Evolutionary conservation across 768 basidiomycete species (phyloP), one percentile per base, ranked within the genome.

Genomic region (Cystofilobasidium ferigula): DNA sequence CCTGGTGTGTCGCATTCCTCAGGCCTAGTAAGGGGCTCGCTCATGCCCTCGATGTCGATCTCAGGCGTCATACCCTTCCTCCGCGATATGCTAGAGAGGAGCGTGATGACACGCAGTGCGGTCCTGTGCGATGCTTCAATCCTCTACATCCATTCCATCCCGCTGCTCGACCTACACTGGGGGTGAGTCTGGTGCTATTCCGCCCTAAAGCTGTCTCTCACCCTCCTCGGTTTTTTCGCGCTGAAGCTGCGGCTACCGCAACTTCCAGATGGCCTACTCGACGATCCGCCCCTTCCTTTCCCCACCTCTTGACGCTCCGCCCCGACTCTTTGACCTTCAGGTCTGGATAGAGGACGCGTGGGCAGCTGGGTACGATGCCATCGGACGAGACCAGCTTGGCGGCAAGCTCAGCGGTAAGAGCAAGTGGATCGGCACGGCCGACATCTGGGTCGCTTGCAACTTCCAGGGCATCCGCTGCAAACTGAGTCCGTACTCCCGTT

Each of bases 381-480:
- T 61, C 18, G 65, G 65, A 5, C 35, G 26, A 8, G 26, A 43
- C 22, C 65, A 67, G 59, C 42, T 67, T 20, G 53, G 53, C 20
- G 59, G 51, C 22, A 53, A 28, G 34, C 18, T 67, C 10, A 60
- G 35, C n/a, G 65, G 65, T 16, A 28, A 24, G 34, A 62, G 22
- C 36, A 67, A 57, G 45, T 67, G 65, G 65, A 67, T 67, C 18
- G 65, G 65, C 10, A 47, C 65, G 53, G 58, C 48, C 26, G 65
- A 67, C 34, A 36, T 67, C 20, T 67, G 65, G 65, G 65, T 62
- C 12, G 65, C 53, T 22, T 35, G 61, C 18, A 67, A 42, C 58
- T 56, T 13, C 18, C 30, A 26, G 36, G 65, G 65, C 5, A 62
- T 67, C 24, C 51, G 47, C 53, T 67, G 42, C 2, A 30, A 8